phyloP scores from a whole-genome alignment of 1,139 yeast species.

The Lodderomyces theae region DNA sequence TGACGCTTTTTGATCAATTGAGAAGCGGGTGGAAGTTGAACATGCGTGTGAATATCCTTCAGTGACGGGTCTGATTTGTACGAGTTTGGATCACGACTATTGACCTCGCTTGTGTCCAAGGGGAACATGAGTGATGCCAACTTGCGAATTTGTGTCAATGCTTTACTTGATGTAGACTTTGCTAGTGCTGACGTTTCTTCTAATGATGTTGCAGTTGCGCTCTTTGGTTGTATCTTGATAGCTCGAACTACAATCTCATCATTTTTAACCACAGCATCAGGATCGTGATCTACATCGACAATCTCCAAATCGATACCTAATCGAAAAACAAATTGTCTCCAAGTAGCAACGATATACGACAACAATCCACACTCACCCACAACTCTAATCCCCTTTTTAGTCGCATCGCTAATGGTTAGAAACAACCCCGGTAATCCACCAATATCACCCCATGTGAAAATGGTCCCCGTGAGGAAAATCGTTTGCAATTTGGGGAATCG shows the following conservation, averaged over 20 bases:
- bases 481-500: constrained; percentile 56
- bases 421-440: constrained; percentile 92
- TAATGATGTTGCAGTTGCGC: neutral
- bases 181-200: neutral
- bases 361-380: constrained; percentile 38
- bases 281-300: constrained; percentile 28
- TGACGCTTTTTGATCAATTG: constrained; percentile 23
- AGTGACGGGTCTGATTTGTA: constrained; percentile 41
- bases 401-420: constrained; percentile 81
- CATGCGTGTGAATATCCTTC: constrained; percentile 44
- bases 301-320: constrained; percentile 63
- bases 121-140: constrained; percentile 51
- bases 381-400: constrained; percentile 47
- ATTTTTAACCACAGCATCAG: constrained; percentile 43
- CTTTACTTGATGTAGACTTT: constrained; percentile 21
- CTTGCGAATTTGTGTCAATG: constrained; percentile 16
- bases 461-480: constrained; percentile 71
- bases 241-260: constrained; percentile 54
- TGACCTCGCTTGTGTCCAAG: constrained; percentile 35
- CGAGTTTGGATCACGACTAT: constrained; percentile 37
- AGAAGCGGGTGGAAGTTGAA: constrained; percentile 28
- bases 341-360: constrained; percentile 63
- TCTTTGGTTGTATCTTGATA: constrained; percentile 30
- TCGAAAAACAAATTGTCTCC: constrained; percentile 90
- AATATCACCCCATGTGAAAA: constrained; percentile 64